A percentile compares a stretch with the other conserved stretches of the same genome.
Conservation (phyloP, 345 rosid species). For the Clausena lansium region DNA sequence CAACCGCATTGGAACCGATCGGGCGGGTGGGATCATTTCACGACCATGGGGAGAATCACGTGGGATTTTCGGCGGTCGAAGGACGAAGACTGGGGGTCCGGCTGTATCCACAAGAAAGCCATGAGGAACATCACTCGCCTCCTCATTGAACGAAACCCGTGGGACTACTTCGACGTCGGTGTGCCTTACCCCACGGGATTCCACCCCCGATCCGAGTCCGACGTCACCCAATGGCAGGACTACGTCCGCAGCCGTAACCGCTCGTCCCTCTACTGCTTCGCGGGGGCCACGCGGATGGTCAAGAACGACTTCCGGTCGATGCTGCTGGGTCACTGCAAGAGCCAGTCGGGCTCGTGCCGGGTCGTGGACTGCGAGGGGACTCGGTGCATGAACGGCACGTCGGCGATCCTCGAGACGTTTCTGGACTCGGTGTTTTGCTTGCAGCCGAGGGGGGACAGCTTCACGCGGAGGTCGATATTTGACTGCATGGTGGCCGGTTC, state of each 20-base stretch:
- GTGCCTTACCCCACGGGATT: conserved; percentile 97
- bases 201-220: conserved; percentile 82
- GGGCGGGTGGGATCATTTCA: conserved; percentile 91
- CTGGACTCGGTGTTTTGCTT: conserved; percentile 78
- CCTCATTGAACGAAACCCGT: conserved; percentile 88
- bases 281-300: conserved; percentile 73
- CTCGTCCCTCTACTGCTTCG: conserved; percentile 75
- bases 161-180: conserved; percentile 97
- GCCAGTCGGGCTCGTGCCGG: conserved; percentile 48
- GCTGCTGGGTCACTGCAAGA: conserved; percentile 60
- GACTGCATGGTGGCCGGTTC: conserved; percentile 98
- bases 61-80: conserved; percentile 94
- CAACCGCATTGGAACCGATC: conserved; percentile 69
- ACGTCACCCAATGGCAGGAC: conserved; percentile 75
- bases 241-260: conserved; percentile 59
- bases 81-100: conserved; percentile 85
- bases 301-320: conserved; percentile 76
- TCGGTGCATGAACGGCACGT: conserved; percentile 71
- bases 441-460: conserved; percentile 95
- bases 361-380: conserved; percentile 59
- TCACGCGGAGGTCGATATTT: conserved; percentile 86
- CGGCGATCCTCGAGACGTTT: conserved; percentile 72
- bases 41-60: conserved; percentile 92
- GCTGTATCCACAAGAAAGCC: conserved; percentile 72
- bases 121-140: conserved; percentile 95